Conservation (phyloP, 768 basidiomycete genomes). For the Mycena polygramma region DNA sequence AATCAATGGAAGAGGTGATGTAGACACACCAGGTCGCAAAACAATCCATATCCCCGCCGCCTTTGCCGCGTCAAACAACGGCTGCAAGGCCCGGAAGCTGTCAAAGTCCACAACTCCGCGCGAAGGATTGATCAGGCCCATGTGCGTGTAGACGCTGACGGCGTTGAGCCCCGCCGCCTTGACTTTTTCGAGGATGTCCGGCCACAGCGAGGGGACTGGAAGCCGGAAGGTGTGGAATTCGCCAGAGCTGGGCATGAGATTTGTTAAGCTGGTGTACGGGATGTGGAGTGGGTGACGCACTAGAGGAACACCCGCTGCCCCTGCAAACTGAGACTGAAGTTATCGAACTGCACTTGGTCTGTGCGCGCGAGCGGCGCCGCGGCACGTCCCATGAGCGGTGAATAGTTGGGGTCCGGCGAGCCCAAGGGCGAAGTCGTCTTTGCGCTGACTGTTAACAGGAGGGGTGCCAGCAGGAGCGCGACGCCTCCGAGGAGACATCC, state of each 20-base stretch:
- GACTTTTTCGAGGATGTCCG: slow-evolving; percentile 84
- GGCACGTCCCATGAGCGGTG: slow-evolving; percentile 19
- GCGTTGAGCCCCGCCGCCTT: slow-evolving; percentile 87
- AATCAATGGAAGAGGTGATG: slow-evolving; percentile 29
- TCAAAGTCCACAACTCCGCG: slow-evolving; percentile 81
- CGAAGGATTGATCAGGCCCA: slow-evolving; percentile 83
- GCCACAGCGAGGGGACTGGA: slow-evolving; percentile 85
- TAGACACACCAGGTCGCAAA: slow-evolving; percentile 73
- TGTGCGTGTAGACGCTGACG: slow-evolving; percentile 83
- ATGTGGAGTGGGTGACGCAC: slow-evolving; percentile 55
- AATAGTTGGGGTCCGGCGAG: slow-evolving; percentile 6
- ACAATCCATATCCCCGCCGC: slow-evolving; percentile 84
- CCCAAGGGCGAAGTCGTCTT: slow-evolving; percentile 2
- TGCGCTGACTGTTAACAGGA: too few relatives aligned
- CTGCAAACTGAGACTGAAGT: slow-evolving; percentile 76
- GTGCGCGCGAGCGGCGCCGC: slow-evolving; percentile 18
- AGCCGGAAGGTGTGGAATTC: slow-evolving; percentile 89
- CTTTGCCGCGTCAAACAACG: slow-evolving; percentile 81
- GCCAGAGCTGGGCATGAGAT: slow-evolving; percentile 67
- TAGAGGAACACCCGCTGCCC: slow-evolving; percentile 81
- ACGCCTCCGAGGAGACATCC: slow-evolving; percentile 17
- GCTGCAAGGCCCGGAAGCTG: slow-evolving; percentile 76
- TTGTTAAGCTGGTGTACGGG: too few relatives aligned
- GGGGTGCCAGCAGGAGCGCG: not conserved
- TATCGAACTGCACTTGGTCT: slow-evolving; percentile 65